Base-by-base conservation (phyloP, 768 basidiomycete genomes). In the Vishniacozyma victoriae region DNA sequence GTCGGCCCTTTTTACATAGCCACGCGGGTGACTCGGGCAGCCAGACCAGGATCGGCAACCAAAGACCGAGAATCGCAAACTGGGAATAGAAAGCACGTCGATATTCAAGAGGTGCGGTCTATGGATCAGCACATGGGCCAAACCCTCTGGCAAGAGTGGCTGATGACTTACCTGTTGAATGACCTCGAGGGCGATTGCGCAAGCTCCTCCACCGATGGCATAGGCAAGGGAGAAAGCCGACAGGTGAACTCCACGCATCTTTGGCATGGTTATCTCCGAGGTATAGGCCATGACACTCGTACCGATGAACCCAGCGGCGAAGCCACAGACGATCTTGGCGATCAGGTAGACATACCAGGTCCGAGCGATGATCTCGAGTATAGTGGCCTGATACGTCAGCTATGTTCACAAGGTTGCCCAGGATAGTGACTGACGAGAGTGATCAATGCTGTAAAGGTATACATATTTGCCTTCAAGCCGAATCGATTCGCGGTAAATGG, bases 21-120 rank as follows among this genome's bases (percentile, higher is more conserved):
- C 41, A 43, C 35, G 35, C 42, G 25, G 58, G 58, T 5, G 58
- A 52, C 43, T 60, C 58, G 33, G 58, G 58, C 3, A 45, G 38
- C 25, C 52, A 41, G 33, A 56, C 20, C 12, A 52, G 38, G 41
- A 44, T 43, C 1, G 55, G 50, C 2, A 56, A 15, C 43, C 42
- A 55, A 16, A 60, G 5, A 11, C 38, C 58, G 13, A 56, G 38
- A 41, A 60, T 29, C 16, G 43, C 58, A 25, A 52, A 56, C 38
- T 60, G 38, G 14, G 58, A 52, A 48, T 60, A 56, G 36, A 60
- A 56, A 9, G 58, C 57, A 15, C 14, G 16, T 6, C 44, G 43
- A 43, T 36, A 57, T 4, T 12, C 42, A 22, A 42, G 20, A 12
- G 55, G 55, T 12, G 20, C 33, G 24, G 35, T 39, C 29, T 33